Base-by-base conservation (phyloP, 768 basidiomycete species). In the Tricholomella constricta region DNA sequence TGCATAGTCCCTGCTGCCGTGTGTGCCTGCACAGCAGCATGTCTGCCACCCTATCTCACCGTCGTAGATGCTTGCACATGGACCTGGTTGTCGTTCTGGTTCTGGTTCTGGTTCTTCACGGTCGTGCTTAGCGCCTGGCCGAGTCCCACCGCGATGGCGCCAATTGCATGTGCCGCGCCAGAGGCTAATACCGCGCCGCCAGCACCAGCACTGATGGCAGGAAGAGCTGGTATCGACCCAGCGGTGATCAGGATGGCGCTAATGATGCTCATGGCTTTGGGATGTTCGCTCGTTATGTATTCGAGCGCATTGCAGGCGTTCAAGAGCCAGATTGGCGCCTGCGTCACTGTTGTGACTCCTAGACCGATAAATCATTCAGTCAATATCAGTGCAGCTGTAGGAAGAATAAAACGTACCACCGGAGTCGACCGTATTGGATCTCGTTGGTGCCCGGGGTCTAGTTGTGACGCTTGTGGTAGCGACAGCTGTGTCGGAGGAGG, bases 221-320 rank as follows among this genome's bases (percentile, higher is more conserved):
- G 89, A 27, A 91, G 79, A 0, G 87, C 71, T 1, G 89, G 89
- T 37, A 91, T 74, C 27, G 85, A 84, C 31, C 89, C 89, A 27
- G 85, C 86, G 2, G 88, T 89, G 64, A 91, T 88, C 54, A 91
- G 79, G 47, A 91, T 82, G 6, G 89, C 89, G 57, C 86, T 86
- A 47, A 90, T 66, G 29, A 88, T 79, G 55, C 80, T 84, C 86
- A 89, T 77, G 41, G 75, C 81, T 64, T 85, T 85, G 9, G 89
- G 89, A 60, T 91, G 88, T 59, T 91, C 89, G 54, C 75, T 79
- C 9, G 82, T 82, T 48, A 91, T 80, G 70, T 79, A 87, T 48
- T 89, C 87, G 54, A 91, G 77, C 9, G 89, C 89, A 43, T 77
- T 82, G 59, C 85, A 85, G 1, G 89, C 89, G 61, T 89, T 90